These are phyloP conservation scores for Ogataea paraovalis DNA, from an alignment of 805 yeast species.

Conservation along the genomic window DNA sequence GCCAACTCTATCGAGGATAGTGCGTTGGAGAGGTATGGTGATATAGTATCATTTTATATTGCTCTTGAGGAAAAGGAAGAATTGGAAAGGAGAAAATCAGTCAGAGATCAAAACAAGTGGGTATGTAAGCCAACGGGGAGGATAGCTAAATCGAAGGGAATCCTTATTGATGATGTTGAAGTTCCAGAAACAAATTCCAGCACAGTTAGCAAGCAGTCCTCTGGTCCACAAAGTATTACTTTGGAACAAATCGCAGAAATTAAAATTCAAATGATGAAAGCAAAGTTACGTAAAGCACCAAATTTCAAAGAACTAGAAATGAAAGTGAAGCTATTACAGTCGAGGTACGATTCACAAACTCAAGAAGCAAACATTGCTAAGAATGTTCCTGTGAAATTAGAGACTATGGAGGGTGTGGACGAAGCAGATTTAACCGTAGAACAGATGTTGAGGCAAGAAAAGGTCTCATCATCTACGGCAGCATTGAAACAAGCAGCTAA, in stretches of 20 bases:
- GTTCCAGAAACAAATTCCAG: not conserved
- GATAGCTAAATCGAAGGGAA: constrained; percentile 18
- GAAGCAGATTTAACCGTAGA: constrained; percentile 35
- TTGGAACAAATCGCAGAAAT: constrained; percentile 25
- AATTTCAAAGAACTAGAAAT: constrained; percentile 23
- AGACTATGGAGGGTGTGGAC: not conserved
- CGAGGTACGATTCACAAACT: not conserved
- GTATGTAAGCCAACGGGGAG: constrained; percentile 25
- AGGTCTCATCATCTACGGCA: constrained; percentile 12
- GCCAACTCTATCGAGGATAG: constrained; percentile 18
- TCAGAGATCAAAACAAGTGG: constrained; percentile 14
- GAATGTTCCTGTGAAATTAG: not conserved
- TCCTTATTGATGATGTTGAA: not conserved
- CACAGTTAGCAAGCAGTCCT: not conserved
- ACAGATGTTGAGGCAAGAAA: constrained; percentile 35
- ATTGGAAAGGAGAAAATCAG: constrained; percentile 17
- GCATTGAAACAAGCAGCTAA: constrained; percentile 24
- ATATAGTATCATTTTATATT: constrained; percentile 24
- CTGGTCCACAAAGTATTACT: constrained; percentile 1
- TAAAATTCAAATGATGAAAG: constrained; percentile 31
- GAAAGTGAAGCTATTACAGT: constrained; percentile 18
- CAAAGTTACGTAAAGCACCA: constrained; percentile 28
- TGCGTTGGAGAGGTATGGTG: constrained; percentile 30
- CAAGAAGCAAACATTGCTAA: not conserved
- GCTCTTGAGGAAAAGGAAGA: constrained; percentile 34